phyloP scores from a whole-genome alignment of 2,329 filamentous ascomycete species.

The Aspergillus costaricaensis region DNA sequence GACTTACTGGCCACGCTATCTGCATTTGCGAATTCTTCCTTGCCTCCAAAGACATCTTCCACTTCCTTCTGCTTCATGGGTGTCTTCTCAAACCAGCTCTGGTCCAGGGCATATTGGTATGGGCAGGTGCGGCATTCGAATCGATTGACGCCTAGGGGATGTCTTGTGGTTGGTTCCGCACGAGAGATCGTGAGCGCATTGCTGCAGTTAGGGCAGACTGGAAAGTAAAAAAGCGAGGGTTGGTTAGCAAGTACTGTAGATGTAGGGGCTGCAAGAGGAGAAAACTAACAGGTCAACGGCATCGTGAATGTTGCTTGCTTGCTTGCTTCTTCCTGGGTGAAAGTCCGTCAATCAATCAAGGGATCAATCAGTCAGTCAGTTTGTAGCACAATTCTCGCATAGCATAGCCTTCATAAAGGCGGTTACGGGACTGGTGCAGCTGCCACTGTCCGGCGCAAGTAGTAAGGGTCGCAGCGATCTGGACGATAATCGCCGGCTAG shows the following conservation, averaged over 20 bases:
- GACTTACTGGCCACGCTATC: constrained; percentile 69
- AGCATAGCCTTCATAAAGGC: constrained; percentile 5
- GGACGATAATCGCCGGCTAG: constrained; percentile 7
- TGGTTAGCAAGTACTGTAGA: constrained; percentile 13
- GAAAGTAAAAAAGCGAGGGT: constrained; percentile 11
- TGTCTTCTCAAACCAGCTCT: constrained; percentile 79
- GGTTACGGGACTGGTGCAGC: constrained; percentile 4
- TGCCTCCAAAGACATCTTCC: constrained; percentile 87
- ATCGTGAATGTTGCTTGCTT: constrained; percentile 25
- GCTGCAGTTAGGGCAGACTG: constrained; percentile 54
- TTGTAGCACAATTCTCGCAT: constrained; percentile 8
- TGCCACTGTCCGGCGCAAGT: constrained; percentile 12
- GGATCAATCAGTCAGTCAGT: not conserved
- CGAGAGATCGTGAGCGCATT: constrained; percentile 52
- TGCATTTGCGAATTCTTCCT: constrained; percentile 86
- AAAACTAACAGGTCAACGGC: constrained; percentile 42
- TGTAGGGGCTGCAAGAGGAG: not conserved
- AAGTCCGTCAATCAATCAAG: constrained; percentile 4
- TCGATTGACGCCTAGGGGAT: constrained; percentile 63
- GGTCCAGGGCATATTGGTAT: constrained; percentile 81
- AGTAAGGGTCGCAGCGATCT: constrained; percentile 17
- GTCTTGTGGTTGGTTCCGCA: constrained; percentile 38
- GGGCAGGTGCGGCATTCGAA: constrained; percentile 96
- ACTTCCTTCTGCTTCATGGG: constrained; percentile 79
- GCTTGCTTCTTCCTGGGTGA: not conserved